Percentiles rank a stretch among this genome's conserved stretches.
Evolutionary conservation across 2,329 filamentous ascomycete genomes (phyloP).

Genomic region (Colletotrichum tofieldiae): DNA sequence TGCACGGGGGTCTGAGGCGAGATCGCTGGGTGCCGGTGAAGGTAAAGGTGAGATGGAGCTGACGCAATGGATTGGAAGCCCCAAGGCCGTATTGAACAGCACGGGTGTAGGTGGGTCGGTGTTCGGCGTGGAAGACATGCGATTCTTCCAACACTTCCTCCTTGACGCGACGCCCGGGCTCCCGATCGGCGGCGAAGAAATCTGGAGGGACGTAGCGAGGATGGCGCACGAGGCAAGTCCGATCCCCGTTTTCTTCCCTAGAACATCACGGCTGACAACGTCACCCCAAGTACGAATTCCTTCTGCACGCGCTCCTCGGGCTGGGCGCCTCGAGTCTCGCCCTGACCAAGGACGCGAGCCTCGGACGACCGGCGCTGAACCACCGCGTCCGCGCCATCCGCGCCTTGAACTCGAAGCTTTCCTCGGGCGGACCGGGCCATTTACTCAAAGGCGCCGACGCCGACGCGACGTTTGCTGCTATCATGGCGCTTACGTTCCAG

Average conservation of each 20-base stretch:
- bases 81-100: not conserved
- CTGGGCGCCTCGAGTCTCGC: not conserved
- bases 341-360: slow-evolving; percentile 27
- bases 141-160: slow-evolving; percentile 60
- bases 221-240: no score
- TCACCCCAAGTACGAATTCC: no score
- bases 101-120: not conserved
- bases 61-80: not conserved
- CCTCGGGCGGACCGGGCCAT: no score
- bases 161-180: no score
- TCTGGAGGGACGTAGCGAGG: no score
- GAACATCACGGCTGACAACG: no score
- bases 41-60: not conserved
- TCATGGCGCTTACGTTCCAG: slow-evolving; percentile 57
- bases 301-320: not conserved
- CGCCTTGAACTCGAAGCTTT: no score
- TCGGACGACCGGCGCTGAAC: slow-evolving; percentile 50
- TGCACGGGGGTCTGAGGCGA: not conserved
- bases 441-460: no score
- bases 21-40: not conserved
- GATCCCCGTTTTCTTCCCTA: no score
- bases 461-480: slow-evolving; percentile 42
- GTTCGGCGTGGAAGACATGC: slow-evolving; percentile 62
- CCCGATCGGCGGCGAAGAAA: no score
- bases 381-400: slow-evolving; percentile 53